Percentiles rank a stretch among this genome's conserved stretches.
Evolutionary conservation across 2,329 filamentous ascomycete genomes (phyloP).

Genomic region (Cercospora sojina): DNA sequence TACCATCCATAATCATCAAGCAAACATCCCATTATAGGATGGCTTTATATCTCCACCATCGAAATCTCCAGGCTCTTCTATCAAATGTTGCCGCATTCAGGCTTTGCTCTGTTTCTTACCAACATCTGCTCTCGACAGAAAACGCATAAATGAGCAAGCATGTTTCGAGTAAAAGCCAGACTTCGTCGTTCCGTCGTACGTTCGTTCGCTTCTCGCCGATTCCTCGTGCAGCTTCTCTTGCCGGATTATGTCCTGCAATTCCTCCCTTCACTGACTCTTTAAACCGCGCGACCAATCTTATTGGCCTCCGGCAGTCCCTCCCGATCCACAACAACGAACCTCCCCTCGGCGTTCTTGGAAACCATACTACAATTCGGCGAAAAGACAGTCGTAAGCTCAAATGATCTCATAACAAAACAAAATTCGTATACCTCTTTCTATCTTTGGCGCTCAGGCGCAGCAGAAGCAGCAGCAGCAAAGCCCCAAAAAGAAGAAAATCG

Average conservation of each 20-base stretch:
- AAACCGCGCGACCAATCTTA: not conserved
- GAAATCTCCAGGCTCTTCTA: too few species aligned
- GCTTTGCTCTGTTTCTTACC: too few species aligned
- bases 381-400: not conserved
- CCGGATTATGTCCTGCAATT: not conserved
- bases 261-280: not conserved
- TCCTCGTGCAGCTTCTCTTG: not conserved
- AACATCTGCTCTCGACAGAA: not conserved
- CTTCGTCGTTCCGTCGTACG: not conserved
- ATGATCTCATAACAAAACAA: not conserved
- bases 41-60: too few species aligned
- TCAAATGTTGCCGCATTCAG: too few species aligned
- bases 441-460: not conserved
- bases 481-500: not conserved
- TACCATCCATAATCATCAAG: too few species aligned
- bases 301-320: not conserved
- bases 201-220: not conserved
- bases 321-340: not conserved
- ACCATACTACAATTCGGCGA: not conserved
- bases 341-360: not conserved
- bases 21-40: too few species aligned
- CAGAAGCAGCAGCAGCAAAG: not conserved
- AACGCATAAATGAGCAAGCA: not conserved
- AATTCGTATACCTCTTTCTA: not conserved
- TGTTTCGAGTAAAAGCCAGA: not conserved